phyloP scores from a whole-genome alignment of 2,329 filamentous ascomycete species.

The Xylariaceae sp. region DNA sequence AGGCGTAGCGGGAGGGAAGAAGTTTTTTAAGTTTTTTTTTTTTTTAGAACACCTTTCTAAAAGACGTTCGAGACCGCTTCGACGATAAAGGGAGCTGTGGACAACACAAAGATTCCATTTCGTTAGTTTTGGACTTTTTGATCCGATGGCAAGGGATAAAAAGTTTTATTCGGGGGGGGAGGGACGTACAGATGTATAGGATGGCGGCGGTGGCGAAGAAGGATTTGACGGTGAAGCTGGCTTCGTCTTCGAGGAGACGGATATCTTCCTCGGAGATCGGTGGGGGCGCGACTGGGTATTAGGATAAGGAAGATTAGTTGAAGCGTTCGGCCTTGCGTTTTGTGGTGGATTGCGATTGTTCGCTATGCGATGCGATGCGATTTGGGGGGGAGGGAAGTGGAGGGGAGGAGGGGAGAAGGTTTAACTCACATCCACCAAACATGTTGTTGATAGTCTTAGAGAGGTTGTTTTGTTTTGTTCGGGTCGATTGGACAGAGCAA shows the following conservation, averaged over 20 bases:
- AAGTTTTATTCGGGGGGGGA: background rate
- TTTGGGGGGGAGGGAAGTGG: background rate
- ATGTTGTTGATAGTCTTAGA: constrained; percentile 14
- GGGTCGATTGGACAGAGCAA: background rate
- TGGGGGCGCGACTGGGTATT: constrained; percentile 42
- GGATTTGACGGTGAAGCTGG: constrained; percentile 60
- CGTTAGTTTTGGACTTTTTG: background rate
- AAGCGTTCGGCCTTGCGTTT: too few relatives aligned
- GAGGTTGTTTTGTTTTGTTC: background rate
- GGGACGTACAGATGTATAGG: constrained; percentile 69
- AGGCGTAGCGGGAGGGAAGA: too few relatives aligned
- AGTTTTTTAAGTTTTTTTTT: background rate
- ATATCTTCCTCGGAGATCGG: constrained; percentile 66
- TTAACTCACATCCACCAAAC: constrained; percentile 27
- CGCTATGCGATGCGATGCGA: background rate
- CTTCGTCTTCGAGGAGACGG: constrained; percentile 61
- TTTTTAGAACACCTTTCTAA: constrained; percentile 13
- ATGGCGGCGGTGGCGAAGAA: constrained; percentile 60
- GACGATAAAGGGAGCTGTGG: constrained; percentile 52
- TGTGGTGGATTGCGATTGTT: too few relatives aligned
- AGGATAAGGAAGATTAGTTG: background rate
- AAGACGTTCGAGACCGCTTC: constrained; percentile 43
- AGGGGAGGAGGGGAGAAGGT: too few relatives aligned
- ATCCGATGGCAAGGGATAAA: background rate
- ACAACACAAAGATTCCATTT: background rate